Base-by-base conservation (phyloP, 176 grass and related monocot genomes). In the Musa itinerans region DNA sequence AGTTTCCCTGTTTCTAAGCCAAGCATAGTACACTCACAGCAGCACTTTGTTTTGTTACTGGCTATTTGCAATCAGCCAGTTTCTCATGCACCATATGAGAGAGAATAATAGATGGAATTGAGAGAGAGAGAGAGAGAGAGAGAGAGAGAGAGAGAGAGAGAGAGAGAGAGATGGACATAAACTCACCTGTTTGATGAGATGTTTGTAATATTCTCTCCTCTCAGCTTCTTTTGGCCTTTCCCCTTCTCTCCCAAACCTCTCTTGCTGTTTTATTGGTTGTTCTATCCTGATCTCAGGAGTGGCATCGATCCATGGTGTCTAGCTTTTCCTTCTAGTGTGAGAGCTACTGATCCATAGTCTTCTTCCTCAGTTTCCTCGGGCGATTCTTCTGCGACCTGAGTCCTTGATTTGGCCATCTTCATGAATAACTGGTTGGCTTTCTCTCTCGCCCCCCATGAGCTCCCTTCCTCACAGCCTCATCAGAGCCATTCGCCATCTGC, bases 391-490 rank as follows among this genome's bases (percentile, higher is more conserved):
- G 34, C 34, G 34, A 43, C 34, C 34, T 43, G 34, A 43, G 34
- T 11, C 11, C 19, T 25, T 16, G 11, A 43, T 43, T 54, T 93
- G 94, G 90, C 80, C 34, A 0, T 43, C 16, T 80, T 90, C 19
- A 79, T 98, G 73, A 98, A 98, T 85, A 92, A 98, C 89, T 93
- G 94, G 94, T 82, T 98, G 75, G 94, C 52, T 19, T 98, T 98
- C 86, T 98, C 94, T 27, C 90, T 98, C 67, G 87, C 85, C 24
- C 88, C 78, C 16, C 94, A 98, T 77, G 94, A 98, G 71, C 86
- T 93, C 7, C 86, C 83, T 24, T 70, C 90, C n/a, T 85, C 86
- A 4, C 88, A 90, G 52, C 56, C 81, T 20, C 78, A 76, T 34
- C 84, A 87, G 29, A 75, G 59, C 71, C 49, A 80, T 75, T 79